Percentiles rank a stretch among this genome's conserved stretches.
phyloP scores from a whole-genome alignment of 2,329 filamentous ascomycete species.

The Tolypocladium pustulatum region DNA sequence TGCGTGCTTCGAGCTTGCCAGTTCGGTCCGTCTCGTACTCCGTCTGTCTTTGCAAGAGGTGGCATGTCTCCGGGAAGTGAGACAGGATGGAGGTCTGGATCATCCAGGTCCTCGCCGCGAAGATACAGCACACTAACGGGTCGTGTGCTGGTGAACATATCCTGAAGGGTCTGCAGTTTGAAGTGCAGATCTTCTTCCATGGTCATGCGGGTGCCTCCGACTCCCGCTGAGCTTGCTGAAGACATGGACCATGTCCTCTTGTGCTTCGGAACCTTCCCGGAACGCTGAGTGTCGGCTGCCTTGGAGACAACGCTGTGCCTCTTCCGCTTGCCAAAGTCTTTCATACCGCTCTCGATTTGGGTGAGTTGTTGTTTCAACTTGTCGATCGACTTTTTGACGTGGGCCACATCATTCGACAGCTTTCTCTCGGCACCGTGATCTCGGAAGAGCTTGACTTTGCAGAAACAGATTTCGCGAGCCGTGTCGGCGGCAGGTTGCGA shows the following conservation, averaged over 20 bases:
- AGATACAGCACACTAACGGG: conserved; percentile 71
- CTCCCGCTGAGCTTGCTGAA: conserved; percentile 54
- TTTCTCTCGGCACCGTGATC: conserved; percentile 95
- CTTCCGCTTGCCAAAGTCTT: conserved; percentile 57
- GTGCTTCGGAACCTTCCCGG: conserved; percentile 80
- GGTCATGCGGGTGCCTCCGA: conserved; percentile 32
- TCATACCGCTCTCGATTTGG: conserved; percentile 60
- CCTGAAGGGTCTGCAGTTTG: conserved; percentile 68
- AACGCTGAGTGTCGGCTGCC: conserved; percentile 41
- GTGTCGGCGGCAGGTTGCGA: conserved; percentile 34
- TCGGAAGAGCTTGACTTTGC: conserved; percentile 94
- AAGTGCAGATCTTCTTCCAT: conserved; percentile 67
- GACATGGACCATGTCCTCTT: conserved; percentile 94
- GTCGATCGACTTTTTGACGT: conserved; percentile 94
- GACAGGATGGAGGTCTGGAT: conserved; percentile 71
- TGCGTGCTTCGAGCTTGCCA: conserved; percentile 44
- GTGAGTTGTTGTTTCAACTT: conserved; percentile 91
- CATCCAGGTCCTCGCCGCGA: conserved; percentile 65
- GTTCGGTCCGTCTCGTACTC: conserved; percentile 31
- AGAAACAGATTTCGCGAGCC: conserved; percentile 70
- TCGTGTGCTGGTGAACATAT: conserved; percentile 80
- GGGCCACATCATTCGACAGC: conserved; percentile 84
- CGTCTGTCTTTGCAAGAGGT: conserved; percentile 44
- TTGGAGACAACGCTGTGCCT: conserved; percentile 40
- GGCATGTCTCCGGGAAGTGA: conserved; percentile 57